phyloP scores from a whole-genome alignment of 768 basidiomycete species.

The Inosperma sp. region DNA sequence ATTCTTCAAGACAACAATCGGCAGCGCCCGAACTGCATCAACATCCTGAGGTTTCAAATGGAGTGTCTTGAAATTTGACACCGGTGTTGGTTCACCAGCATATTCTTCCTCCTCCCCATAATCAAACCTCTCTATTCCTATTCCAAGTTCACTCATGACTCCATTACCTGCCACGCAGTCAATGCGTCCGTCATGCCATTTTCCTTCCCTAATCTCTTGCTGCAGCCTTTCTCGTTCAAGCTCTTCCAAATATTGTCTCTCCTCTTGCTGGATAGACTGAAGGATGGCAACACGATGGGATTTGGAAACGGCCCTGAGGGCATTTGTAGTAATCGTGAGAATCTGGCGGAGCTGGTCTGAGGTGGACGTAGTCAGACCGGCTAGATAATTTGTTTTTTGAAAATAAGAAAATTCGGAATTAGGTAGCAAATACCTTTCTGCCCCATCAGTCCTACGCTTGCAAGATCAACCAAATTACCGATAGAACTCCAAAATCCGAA shows the following conservation, averaged over 20 bases:
- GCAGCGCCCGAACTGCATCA: slow-evolving; percentile 57
- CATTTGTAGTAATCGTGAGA: slow-evolving; percentile 69
- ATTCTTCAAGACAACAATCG: slow-evolving; percentile 83
- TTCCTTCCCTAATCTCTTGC: slow-evolving; percentile 53
- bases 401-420: too few relatives aligned
- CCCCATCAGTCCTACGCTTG: slow-evolving; percentile 89
- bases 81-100: slow-evolving; percentile 5
- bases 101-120: slow-evolving; percentile 19
- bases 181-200: slow-evolving; percentile 82
- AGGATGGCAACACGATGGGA: slow-evolving; percentile 44
- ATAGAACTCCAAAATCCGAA: slow-evolving; percentile 82
- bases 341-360: slow-evolving; percentile 82
- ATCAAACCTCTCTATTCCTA: slow-evolving; percentile 65
- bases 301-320: slow-evolving; percentile 59
- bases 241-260: slow-evolving; percentile 35
- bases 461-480: slow-evolving; percentile 84
- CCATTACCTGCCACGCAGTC: slow-evolving; percentile 87
- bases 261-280: slow-evolving; percentile 33
- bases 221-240: slow-evolving; percentile 36
- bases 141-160: slow-evolving; percentile 77
- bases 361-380: slow-evolving; percentile 76
- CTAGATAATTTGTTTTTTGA: slow-evolving; percentile 38
- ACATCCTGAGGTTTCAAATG: slow-evolving; percentile 37
- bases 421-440: slow-evolving; percentile 79
- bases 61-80: background rate